A percentile compares a stretch with the other conserved stretches of the same genome.
phyloP scores from a whole-genome alignment of 2,329 filamentous ascomycete genomes.

The Thielaviopsis punctulata region DNA sequence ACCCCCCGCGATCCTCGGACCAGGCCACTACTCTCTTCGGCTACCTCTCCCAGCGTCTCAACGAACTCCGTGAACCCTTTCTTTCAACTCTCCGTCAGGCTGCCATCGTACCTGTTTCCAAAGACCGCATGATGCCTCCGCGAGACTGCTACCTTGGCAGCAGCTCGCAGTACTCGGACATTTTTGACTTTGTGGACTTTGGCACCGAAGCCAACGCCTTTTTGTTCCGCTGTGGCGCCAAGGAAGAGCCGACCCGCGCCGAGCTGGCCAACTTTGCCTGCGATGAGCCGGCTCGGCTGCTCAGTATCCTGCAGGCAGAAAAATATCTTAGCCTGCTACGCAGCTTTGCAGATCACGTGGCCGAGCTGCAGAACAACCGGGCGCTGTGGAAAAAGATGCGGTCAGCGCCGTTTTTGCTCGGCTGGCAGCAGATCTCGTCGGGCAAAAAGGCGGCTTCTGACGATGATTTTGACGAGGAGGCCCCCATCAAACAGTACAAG shows the following conservation, averaged over 20 bases:
- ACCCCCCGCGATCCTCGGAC: constrained; percentile 48
- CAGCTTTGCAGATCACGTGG: constrained; percentile 57
- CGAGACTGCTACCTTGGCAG: constrained; percentile 50
- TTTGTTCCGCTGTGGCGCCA: constrained; percentile 73
- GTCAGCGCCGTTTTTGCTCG: constrained; percentile 59
- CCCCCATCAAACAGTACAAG: constrained; percentile 59
- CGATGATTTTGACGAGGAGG: constrained; percentile 33
- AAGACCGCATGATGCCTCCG: constrained; percentile 8
- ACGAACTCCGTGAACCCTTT: constrained; percentile 49
- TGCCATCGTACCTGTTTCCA: constrained; percentile 51
- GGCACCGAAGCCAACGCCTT: constrained; percentile 77
- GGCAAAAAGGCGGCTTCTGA: constrained; percentile 18
- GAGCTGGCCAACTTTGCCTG: constrained; percentile 78
- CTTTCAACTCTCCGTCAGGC: constrained; percentile 44
- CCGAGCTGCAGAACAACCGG: constrained; percentile 59
- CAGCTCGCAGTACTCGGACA: constrained; percentile 56
- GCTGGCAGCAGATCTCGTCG: constrained; percentile 36
- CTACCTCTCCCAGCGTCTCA: constrained; percentile 65
- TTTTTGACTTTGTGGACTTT: constrained; percentile 96
- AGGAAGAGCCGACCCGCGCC: constrained; percentile 70
- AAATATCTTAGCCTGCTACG: constrained; percentile 76
- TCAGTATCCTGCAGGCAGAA: constrained; percentile 65
- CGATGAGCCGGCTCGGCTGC: constrained; percentile 63
- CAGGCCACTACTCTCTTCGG: constrained; percentile 59
- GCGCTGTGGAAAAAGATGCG: constrained; percentile 62